phyloP scores from a whole-genome alignment of 1,284 basidiomycete species.

The Boletus smithii region DNA sequence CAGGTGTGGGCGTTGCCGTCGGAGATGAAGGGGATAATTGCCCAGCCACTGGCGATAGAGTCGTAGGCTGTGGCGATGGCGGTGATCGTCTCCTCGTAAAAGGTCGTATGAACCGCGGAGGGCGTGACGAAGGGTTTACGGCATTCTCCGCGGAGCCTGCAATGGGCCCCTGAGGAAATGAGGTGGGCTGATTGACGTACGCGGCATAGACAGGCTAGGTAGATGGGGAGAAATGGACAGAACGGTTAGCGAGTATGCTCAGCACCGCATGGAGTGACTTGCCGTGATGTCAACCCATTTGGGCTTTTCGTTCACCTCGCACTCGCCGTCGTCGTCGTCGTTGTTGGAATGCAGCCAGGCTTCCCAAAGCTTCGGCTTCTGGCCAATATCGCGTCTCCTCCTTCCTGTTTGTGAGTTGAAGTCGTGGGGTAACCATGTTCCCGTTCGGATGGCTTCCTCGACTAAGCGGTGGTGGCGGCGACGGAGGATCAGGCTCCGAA shows the following conservation, averaged over 20 bases:
- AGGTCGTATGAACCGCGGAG: conserved; percentile 14
- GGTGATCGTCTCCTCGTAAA: conserved; percentile 18
- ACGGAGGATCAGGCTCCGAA: conserved; percentile 56
- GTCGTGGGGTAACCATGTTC: conserved; percentile 49
- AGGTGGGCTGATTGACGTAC: conserved; percentile 27
- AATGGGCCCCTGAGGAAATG: conserved; percentile 6
- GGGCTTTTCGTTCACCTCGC: conserved; percentile 18
- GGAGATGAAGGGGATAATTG: conserved; percentile 15
- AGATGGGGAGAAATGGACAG: background rate
- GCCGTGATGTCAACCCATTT: conserved; percentile 41
- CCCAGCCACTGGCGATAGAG: conserved; percentile 4
- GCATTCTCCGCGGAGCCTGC: conserved; percentile 5
- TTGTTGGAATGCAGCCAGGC: conserved; percentile 20
- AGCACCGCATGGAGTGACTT: background rate
- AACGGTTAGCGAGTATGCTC: background rate
- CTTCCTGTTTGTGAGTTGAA: conserved; percentile 16
- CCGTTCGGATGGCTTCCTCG: conserved; percentile 60
- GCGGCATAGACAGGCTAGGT: conserved; percentile 39
- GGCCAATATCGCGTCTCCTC: conserved; percentile 39
- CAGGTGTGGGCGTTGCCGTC: conserved; percentile 8
- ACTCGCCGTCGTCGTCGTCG: conserved; percentile 9
- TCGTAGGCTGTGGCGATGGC: conserved; percentile 8
- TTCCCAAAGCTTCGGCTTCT: conserved; percentile 52
- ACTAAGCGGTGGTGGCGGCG: conserved; percentile 53
- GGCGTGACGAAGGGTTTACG: conserved; percentile 10